Evolutionary conservation across 306 rosid species (phyloP).

Genomic region (Vachellia pachyceras): DNA sequence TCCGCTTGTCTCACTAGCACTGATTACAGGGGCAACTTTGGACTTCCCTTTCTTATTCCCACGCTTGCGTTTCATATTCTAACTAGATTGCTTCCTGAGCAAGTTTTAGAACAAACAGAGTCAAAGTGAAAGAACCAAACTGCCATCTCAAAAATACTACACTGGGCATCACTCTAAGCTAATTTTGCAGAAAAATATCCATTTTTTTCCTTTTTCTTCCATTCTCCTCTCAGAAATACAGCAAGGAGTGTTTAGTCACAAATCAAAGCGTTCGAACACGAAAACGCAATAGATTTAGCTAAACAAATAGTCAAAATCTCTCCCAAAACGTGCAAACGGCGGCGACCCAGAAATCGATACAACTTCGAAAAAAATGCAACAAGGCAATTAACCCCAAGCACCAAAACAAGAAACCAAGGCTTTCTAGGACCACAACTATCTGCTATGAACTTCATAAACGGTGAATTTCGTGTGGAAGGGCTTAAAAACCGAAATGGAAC

Average conservation of each 20-base stretch:
- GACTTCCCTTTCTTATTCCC: slow-evolving; percentile 76
- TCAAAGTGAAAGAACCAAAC: slow-evolving; percentile 28
- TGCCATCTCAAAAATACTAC: not conserved
- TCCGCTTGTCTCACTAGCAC: slow-evolving; percentile 35
- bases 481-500: not conserved
- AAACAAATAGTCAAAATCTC: not conserved
- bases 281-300: not conserved
- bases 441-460: not conserved
- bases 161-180: not conserved
- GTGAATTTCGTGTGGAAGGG: not conserved
- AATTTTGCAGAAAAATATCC: not conserved
- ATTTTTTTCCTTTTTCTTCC: not conserved
- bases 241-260: not conserved
- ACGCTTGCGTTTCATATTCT: slow-evolving; percentile 88
- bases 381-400: not conserved
- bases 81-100: slow-evolving; percentile 6
- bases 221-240: not conserved
- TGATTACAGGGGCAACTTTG: slow-evolving; percentile 46
- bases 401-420: not conserved
- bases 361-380: not conserved
- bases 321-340: not conserved
- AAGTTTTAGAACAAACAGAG: slow-evolving; percentile 34
- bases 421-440: not conserved
- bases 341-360: not conserved
- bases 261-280: not conserved